Evolutionary conservation across 2,329 filamentous ascomycete genomes (phyloP), one percentile per base, ranked within the genome.

Genomic region (Neonectria punicea): DNA sequence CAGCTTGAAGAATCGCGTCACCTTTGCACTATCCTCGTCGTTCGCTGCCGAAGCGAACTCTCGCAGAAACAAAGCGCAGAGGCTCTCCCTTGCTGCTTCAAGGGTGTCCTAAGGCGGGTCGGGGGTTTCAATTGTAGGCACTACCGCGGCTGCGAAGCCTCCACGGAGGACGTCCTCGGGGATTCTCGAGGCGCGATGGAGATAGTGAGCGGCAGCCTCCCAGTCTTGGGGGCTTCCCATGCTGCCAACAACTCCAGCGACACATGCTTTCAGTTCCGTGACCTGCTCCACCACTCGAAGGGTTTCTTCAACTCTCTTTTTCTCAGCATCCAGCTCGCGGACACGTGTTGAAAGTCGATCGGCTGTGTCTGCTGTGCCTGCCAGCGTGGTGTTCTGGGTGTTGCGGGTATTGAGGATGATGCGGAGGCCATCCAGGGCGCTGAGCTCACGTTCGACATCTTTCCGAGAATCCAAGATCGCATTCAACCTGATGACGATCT

Each of bases 161-260:
- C 96, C 93, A 70, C 92, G 87, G 54, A 94, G 85, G 55, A 99
- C 95, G 1, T 91, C 85, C 55, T 90, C 86, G 0, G 95, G 94
- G 14, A 99, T 90, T 70, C 91, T 90, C 65, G 90, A 90, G 6
- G 96, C 94, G 49, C 95, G 89, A 68, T 92, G 89, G 63, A 99
- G 86, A 78, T 98, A 98, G 49, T 88, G 92, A 2, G 96, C 96
- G 3, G 96, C 96, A 3, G 93, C 96, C 80, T 99, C 96, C 96
- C 96, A 99, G 81, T 99, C 96, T 80, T 99, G 96, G 43, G 96
- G 93, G 4, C 94, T 95, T 39, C 95, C 96, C 96, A 99, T 99
- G 65, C 93, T 97, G n/a, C 94, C 96, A 25, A 95, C 90, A 10
- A 98, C 94, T 47, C 96, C 96, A 65, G 98, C 89, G 39, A 98